Base-by-base conservation (phyloP, 768 basidiomycete genomes). In the Coprinopsis strossmayeri region DNA sequence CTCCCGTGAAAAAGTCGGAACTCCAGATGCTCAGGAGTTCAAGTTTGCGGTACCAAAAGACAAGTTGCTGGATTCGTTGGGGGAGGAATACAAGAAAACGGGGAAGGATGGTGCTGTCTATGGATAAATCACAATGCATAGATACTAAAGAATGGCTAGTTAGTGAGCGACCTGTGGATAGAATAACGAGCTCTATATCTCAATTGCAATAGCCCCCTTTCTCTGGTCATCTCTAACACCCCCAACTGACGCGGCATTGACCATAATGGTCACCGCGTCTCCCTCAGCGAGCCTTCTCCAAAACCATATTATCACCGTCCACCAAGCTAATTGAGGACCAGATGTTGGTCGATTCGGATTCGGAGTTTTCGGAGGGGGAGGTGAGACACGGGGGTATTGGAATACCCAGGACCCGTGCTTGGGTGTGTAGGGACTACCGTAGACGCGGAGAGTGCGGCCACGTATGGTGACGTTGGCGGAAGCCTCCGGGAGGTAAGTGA, bases 341-440 rank as follows among this genome's bases (percentile, higher is more conserved):
- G n/a, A 44, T 49, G 25, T 47, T 43, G 23, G 44, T 32, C 17
- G 55, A 53, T 18, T 47, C 45, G 20, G 51, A 38, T 43, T 34
- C 45, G 12, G 46, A 35, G 20, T 37, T 45, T 38, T 48, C 41
- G 18, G 51, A 30, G 17, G 51, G 46, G 18, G 32, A 24, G 55
- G 25, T 1, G 34, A 15, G 4, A 39, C 53, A 5, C 63, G 59
- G 2, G 64, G 67, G 53, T 72, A 67, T 48, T 70, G 69, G 58
- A 73, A 72, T 7, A 52, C 52, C 52, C 62, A 63, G 15, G 49
- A 47, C 15, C 70, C 71, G 34, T 69, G 59, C 18, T 58, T 49
- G 2, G 71, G 71, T 11, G 71, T 71, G 48, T 50, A 61, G 1
- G 71, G 71, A 25, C 66, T 67, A 2, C 74, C 72, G 45, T 68